Conservation (phyloP, 108 stramenopile species). For the Heterococcus sp. region DNA sequence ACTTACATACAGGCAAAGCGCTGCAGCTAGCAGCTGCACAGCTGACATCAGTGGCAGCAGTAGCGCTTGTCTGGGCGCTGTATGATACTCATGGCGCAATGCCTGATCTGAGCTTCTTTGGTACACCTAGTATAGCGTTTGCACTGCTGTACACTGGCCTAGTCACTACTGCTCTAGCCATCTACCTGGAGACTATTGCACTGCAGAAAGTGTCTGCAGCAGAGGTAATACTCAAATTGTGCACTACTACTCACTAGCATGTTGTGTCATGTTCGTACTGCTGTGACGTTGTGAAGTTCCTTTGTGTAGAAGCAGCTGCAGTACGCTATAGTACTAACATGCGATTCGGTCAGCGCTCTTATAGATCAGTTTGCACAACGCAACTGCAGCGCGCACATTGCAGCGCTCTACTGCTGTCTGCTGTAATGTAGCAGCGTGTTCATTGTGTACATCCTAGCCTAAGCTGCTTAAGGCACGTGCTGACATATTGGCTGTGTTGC, state of each 20-base stretch:
- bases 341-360: background rate
- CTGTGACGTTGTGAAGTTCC: background rate
- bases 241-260: background rate
- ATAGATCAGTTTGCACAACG: background rate
- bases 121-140: background rate
- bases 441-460: no score
- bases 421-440: no score
- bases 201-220: conserved; percentile 70
- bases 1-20: no score
- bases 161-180: conserved; percentile 80
- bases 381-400: background rate
- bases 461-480: no score
- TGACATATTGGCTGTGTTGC: no score
- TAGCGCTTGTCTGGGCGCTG: conserved; percentile 34
- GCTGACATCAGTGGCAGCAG: conserved; percentile 66
- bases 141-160: conserved; percentile 80
- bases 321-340: background rate
- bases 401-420: background rate
- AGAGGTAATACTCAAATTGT: conserved; percentile 11
- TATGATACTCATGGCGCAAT: background rate
- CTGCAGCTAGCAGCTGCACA: conserved; percentile 69
- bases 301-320: background rate
- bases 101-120: conserved; percentile 4
- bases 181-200: conserved; percentile 82
- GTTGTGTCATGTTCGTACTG: background rate